A percentile compares a stretch with the other conserved stretches of the same genome.
These are phyloP conservation scores for Ceratocystis alfenasii DNA, from an alignment of 2,329 filamentous ascomycete species.

Conservation along the genomic window DNA sequence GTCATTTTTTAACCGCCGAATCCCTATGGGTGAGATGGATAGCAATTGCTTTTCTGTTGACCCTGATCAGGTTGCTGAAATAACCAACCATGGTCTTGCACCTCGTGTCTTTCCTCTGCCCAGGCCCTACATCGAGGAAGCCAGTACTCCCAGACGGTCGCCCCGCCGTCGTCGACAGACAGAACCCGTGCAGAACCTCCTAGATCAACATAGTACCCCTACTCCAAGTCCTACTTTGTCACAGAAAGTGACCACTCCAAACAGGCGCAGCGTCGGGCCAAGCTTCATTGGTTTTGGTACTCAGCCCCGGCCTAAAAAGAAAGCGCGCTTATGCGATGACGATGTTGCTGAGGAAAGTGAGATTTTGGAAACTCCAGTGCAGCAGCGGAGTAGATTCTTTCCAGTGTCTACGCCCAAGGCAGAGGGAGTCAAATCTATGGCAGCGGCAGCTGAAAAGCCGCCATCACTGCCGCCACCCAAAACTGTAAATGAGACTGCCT, in stretches of 20 bases:
- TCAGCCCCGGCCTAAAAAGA: constrained; percentile 39
- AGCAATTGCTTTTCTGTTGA: constrained; percentile 48
- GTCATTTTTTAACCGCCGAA: constrained; percentile 40
- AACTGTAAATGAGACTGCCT: constrained; percentile 30
- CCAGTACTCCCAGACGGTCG: constrained; percentile 23
- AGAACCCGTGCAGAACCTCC: constrained; percentile 39
- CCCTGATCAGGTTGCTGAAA: constrained; percentile 35
- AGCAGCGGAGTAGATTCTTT: constrained; percentile 46
- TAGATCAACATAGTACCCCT: constrained; percentile 25
- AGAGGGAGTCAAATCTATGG: not conserved
- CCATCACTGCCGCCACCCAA: constrained; percentile 5
- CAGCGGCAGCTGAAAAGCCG: not conserved
- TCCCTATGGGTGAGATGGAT: constrained; percentile 52
- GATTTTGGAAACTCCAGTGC: constrained; percentile 25
- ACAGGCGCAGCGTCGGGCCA: constrained; percentile 25
- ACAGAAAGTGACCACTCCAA: constrained; percentile 20
- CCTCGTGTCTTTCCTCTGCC: constrained; percentile 49
- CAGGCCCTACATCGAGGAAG: constrained; percentile 41
- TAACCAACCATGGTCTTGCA: constrained; percentile 39
- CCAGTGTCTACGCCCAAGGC: constrained; percentile 27
- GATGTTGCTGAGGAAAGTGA: constrained; percentile 27
- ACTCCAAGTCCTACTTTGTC: constrained; percentile 18
- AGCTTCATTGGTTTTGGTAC: constrained; percentile 12
- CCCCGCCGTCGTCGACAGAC: constrained; percentile 41
- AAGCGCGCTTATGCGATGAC: constrained; percentile 42